Evolutionary conservation across 805 yeast genomes (phyloP).

Genomic region (Ogataea siamensis): DNA sequence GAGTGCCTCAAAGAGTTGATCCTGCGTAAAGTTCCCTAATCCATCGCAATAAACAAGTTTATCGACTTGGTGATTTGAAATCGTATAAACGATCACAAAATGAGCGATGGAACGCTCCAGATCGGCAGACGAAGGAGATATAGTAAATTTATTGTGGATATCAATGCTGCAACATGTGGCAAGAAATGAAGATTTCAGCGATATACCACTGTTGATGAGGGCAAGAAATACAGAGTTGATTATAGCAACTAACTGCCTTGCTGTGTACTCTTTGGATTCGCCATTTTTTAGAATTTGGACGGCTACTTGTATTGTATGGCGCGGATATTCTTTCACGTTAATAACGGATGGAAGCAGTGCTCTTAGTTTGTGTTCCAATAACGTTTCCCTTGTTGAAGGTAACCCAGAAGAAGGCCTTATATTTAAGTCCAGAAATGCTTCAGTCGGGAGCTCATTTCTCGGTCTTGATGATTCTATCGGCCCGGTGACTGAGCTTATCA

Average conservation of each 20-base stretch:
- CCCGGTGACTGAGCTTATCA: conserved; percentile 80
- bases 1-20: conserved; percentile 51
- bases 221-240: conserved; percentile 76
- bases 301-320: conserved; percentile 71
- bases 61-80: conserved; percentile 47
- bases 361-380: conserved; percentile 68
- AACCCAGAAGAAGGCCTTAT: conserved; percentile 79
- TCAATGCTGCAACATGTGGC: conserved; percentile 43
- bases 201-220: conserved; percentile 75
- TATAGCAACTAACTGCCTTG: conserved; percentile 61
- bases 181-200: conserved; percentile 60
- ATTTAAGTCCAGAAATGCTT: conserved; percentile 72
- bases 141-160: conserved; percentile 30
- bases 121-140: conserved; percentile 47
- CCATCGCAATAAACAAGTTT: conserved; percentile 71
- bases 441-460: conserved; percentile 81
- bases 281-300: conserved; percentile 61
- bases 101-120: conserved; percentile 49
- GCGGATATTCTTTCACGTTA: conserved; percentile 64
- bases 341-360: conserved; percentile 60
- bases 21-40: conserved; percentile 63
- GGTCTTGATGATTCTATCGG: conserved; percentile 77
- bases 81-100: conserved; percentile 64
- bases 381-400: conserved; percentile 68
- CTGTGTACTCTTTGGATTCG: conserved; percentile 35